These are phyloP conservation scores for Plasmodium fragile DNA, from an alignment of 169 alveolate species.

Conservation along the genomic window DNA sequence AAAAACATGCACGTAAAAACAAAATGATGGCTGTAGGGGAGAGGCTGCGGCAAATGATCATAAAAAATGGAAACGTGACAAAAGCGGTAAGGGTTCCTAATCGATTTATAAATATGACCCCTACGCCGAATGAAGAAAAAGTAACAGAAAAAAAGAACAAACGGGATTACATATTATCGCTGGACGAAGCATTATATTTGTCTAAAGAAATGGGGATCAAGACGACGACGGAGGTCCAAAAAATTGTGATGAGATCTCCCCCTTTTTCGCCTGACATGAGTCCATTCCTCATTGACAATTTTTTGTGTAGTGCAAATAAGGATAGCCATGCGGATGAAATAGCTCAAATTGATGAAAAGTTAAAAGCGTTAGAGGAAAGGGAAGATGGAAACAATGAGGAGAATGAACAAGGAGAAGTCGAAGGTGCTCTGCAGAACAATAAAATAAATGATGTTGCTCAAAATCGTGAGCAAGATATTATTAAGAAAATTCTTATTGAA, in stretches of 20 bases:
- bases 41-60: background rate
- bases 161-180: constrained; percentile 35
- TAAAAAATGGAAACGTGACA: background rate
- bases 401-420: background rate
- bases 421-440: background rate
- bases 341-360: constrained; percentile 25
- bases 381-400: background rate
- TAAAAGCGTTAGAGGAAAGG: constrained; percentile 13
- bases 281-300: constrained; percentile 85
- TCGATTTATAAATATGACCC: background rate
- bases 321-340: constrained; percentile 60
- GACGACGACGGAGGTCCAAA: constrained; percentile 86
- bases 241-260: constrained; percentile 85
- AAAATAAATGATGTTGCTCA: background rate
- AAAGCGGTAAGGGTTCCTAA: background rate
- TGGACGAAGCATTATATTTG: constrained; percentile 87
- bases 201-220: constrained; percentile 90
- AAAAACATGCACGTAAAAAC: background rate
- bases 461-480: constrained; percentile 1
- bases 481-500: constrained; percentile 14
- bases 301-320: constrained; percentile 75
- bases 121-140: constrained; percentile 8
- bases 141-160: background rate
- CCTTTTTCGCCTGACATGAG: constrained; percentile 88
- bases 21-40: background rate